These are phyloP conservation scores for Poa pratensis DNA, from an alignment of 176 grass and related monocot species.

Conservation along the genomic window DNA sequence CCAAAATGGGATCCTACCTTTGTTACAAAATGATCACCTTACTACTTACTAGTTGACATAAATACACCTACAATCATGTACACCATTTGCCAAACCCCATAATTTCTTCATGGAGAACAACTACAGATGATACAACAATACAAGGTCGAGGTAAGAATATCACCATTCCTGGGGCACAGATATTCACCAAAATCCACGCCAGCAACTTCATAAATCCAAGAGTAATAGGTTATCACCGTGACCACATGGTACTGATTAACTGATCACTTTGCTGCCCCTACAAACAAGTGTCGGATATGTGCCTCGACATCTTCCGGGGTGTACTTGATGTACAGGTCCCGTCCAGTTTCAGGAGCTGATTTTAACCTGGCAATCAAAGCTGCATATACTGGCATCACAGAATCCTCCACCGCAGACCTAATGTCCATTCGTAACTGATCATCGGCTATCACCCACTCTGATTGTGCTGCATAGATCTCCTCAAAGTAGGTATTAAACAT, in stretches of 20 bases:
- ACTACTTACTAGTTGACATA: conserved; percentile 45
- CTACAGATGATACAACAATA: conserved; percentile 28
- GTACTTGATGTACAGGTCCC: conserved; percentile 70
- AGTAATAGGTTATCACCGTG: conserved; percentile 10
- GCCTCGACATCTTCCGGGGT: conserved; percentile 72
- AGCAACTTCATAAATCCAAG: conserved; percentile 9
- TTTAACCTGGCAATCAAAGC: conserved; percentile 63
- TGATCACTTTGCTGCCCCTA: conserved; percentile 67
- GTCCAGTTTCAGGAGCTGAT: conserved; percentile 51
- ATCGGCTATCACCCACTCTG: conserved; percentile 74
- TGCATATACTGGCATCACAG: conserved; percentile 74
- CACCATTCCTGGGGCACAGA: conserved; percentile 24
- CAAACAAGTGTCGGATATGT: conserved; percentile 70
- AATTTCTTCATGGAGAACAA: conserved; percentile 32
- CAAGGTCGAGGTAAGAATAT: conserved; percentile 44
- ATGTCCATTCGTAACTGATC: conserved; percentile 72
- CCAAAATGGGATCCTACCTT: conserved; percentile 35
- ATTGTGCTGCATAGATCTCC: conserved; percentile 65
- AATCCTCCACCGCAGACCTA: conserved; percentile 48
- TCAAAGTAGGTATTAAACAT: conserved; percentile 89
- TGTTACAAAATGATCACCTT: conserved; percentile 57
- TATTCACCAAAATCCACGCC: conserved; percentile 31
- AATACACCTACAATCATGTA: conserved; percentile 50
- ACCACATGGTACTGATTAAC: conserved; percentile 32
- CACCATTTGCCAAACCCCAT: conserved; percentile 43